Conservation (phyloP, 768 basidiomycete genomes). For the Mycena amicta region DNA sequence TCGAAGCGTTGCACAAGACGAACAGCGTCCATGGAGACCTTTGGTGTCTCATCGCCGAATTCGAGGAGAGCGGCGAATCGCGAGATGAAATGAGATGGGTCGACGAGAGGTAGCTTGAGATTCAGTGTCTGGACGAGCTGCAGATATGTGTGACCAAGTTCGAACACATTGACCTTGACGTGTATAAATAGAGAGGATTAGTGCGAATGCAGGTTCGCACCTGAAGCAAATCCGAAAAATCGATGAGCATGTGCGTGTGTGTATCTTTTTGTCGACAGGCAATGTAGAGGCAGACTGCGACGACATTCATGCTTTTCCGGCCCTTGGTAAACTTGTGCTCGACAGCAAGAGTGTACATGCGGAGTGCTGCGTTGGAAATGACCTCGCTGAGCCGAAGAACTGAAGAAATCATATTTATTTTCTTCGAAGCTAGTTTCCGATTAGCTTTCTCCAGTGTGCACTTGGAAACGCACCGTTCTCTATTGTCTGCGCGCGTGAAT, state of each 20-base stretch:
- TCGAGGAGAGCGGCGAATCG: conserved; percentile 94
- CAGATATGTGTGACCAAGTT: conserved; percentile 93
- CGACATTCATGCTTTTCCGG: conserved; percentile 87
- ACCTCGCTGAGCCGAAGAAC: conserved; percentile 78
- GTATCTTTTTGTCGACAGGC: conserved; percentile 92
- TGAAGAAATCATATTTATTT: conserved; percentile 81
- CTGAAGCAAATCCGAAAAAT: conserved; percentile 95
- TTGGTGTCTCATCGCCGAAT: conserved; percentile 92
- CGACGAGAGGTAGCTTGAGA: conserved; percentile 84
- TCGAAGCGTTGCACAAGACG: conserved; percentile 92
- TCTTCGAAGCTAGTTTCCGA: conserved; percentile 67
- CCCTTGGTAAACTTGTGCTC: conserved; percentile 95
- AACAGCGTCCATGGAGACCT: conserved; percentile 90
- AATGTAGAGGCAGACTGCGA: conserved; percentile 94
- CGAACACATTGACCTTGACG: conserved; percentile 95
- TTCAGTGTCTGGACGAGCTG: conserved; percentile 89
- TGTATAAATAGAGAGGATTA: neutral
- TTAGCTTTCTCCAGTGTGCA: no score
- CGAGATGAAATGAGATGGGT: conserved; percentile 95
- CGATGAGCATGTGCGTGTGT: conserved; percentile 94
- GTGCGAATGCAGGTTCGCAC: conserved; percentile 38
- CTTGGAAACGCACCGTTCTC: conserved; percentile 86
- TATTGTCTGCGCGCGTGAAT: conserved; percentile 90
- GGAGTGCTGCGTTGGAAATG: conserved; percentile 77
- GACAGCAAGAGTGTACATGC: conserved; percentile 91